Conservation (phyloP, 768 basidiomycete species). For the Kwoniella heveanensis region DNA sequence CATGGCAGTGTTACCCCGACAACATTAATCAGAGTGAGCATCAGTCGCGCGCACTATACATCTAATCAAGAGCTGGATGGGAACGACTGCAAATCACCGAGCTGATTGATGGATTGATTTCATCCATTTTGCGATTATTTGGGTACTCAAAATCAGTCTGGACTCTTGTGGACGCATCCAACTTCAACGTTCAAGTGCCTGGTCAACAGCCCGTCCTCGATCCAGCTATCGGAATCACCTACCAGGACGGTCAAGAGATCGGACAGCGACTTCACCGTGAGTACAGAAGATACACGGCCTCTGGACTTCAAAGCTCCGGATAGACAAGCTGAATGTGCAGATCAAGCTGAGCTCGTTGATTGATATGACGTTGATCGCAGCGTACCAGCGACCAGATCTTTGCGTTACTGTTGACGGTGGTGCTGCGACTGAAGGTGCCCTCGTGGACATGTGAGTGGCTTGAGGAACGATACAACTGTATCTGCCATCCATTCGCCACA, state of each 20-base stretch:
- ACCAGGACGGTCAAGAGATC: neutral
- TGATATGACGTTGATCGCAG: too few species aligned
- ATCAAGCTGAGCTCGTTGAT: too few species aligned
- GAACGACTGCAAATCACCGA: too few species aligned
- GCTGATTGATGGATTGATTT: too few species aligned
- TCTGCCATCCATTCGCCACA: too few species aligned
- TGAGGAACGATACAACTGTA: too few species aligned
- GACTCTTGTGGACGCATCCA: constrained; percentile 4
- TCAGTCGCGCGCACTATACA: too few species aligned
- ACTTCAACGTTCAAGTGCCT: neutral
- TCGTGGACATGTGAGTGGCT: constrained; percentile 21
- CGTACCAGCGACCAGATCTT: constrained; percentile 14
- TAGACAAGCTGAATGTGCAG: neutral
- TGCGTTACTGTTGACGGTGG: constrained; percentile 18
- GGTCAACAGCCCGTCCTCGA: constrained; percentile 5
- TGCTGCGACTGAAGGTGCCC: constrained; percentile 13
- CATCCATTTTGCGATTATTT: too few species aligned
- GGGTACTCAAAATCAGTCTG: neutral
- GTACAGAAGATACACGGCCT: too few species aligned
- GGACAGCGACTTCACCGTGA: constrained; percentile 11
- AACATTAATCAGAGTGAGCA: constrained; percentile 51
- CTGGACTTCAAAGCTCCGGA: too few species aligned
- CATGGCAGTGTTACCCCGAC: constrained; percentile 49
- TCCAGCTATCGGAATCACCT: constrained; percentile 4
- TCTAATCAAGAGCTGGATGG: too few species aligned